Evolutionary conservation across 2,329 filamentous ascomycete species (phyloP), one percentile per base, ranked within the genome.

Genomic region (Mollisia scopiformis): DNA sequence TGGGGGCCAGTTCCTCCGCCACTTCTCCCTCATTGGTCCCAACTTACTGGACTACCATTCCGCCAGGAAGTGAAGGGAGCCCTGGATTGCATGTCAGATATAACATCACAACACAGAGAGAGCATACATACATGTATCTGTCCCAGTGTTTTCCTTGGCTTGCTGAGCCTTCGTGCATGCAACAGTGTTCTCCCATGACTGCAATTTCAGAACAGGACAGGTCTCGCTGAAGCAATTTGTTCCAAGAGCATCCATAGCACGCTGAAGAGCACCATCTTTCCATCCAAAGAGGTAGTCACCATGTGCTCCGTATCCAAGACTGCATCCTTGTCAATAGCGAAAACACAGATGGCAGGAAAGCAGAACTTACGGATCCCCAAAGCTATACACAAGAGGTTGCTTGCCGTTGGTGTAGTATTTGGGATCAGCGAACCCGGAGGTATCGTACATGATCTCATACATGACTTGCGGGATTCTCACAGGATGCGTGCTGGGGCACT

Each of bases 261-360:
- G 72, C 50, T 84, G 79, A 3, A 87, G 77, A 4, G 76, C 72
- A 1, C 72, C 64, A 0, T 78, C 71, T 54, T 87, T 77, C 85
- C 85, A 62, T 3, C 85, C 85, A 72, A 85, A 87, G 23, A 82
- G 33, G 70, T 87, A 87, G 72, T 87, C 84, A 51, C 78, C 82
- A 67, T 86, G 84, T 68, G 81, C 80, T 1, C 82, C 81, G 65
- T 79, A 83, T 52, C 83, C 83, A 0, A 80, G 83, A 16, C 62
- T 63, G 39, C 13, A 46, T 3, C 10, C 46, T 28, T 8, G 46
- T 28, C 46, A 49, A 49, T 28, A 49, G 6, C 46, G 16, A 28
- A 43, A 43, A 49, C 27, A 49, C 1, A 49, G 46, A 1, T 7
- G 46, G 23, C 46, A n/a, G 14, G 49, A 37, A 19, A 23, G 27